These are phyloP conservation scores for Yamadazyma nakazawae DNA, from an alignment of 805 yeast genomes.

Conservation along the genomic window DNA sequence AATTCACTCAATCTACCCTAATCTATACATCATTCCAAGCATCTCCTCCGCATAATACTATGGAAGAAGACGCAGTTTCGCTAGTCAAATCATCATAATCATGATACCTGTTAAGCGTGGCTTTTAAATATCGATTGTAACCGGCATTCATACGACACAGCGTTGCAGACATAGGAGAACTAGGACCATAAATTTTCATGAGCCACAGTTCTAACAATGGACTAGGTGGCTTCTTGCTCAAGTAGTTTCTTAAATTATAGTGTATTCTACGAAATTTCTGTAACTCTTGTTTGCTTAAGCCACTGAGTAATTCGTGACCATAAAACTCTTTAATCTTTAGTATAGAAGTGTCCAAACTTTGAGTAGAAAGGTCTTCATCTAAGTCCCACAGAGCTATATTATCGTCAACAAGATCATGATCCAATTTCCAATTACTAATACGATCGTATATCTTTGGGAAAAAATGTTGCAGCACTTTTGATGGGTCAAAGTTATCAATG, in stretches of 20 bases:
- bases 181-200: conserved; percentile 8
- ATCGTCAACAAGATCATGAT: conserved; percentile 26
- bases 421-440: conserved; percentile 21
- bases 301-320: conserved; percentile 29
- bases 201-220: conserved; percentile 15
- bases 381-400: conserved; percentile 38
- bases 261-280: conserved; percentile 25
- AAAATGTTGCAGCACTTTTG: conserved; percentile 8
- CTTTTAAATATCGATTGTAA: conserved; percentile 15
- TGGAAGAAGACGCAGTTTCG: conserved; percentile 18
- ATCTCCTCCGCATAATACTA: conserved; percentile 23
- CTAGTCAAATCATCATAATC: conserved; percentile 11
- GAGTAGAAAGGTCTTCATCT: conserved; percentile 23
- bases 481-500: conserved; percentile 14
- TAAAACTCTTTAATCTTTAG: conserved; percentile 19
- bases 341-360: conserved; percentile 14
- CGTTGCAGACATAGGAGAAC: background rate
- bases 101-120: conserved; percentile 5
- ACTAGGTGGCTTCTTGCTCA: conserved; percentile 12
- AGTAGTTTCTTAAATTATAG: conserved; percentile 11
- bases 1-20: background rate
- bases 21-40: conserved; percentile 12
- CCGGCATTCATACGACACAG: conserved; percentile 6
- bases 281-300: conserved; percentile 21
- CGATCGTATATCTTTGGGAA: conserved; percentile 11